Base-by-base conservation (phyloP, 2,329 filamentous ascomycete species). In the Albifimbria verrucaria region DNA sequence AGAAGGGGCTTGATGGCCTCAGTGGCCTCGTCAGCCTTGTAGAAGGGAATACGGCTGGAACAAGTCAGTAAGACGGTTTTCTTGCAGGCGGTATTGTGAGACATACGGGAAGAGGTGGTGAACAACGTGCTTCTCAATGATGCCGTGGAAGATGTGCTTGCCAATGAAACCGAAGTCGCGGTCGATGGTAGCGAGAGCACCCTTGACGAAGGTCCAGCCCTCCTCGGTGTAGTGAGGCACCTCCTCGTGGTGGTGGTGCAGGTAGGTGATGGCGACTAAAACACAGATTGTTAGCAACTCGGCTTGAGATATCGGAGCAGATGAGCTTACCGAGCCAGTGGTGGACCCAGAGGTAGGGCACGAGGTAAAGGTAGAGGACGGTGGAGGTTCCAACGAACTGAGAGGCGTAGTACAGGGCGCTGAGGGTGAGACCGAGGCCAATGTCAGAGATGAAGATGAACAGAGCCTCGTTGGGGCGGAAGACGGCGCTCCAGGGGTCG, bases 1-100 rank as follows among this genome's bases (percentile, higher is more conserved):
- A 97, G 96, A 68, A 97, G 80, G 56, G 83, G 83, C 82, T 92
- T 91, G 81, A 96, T 94, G 64, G 79, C 77, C 54, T 73, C 68
- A 12, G 78, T 80, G 21, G 80, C 80, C 63, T 79, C 74, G 54
- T 77, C 75, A 23, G 80, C 79, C 60, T 82, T 72, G 71, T 83
- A 69, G 55, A 68, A 68, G 42, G 67, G 67, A 43, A 69, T 69
- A 49, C 62, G 63, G 41, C 64, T 66, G 50, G 7, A 17, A 15
- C 26, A 9, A 10, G 52, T 55, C 25, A 57, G 52, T 42, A 32
- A 22, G 12, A 12, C 9, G 12, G 32, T 23, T n/a, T 5, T 7
- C 10, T n/a, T 4, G 7, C n/a, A 11, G 3, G n/a, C 10, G 2
- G 9, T n/a, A n/a, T 36, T 10, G 1, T 7, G 2, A 32, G 12